Conservation (phyloP, 169 alveolate genomes). For the Plasmodium vivax region DNA sequence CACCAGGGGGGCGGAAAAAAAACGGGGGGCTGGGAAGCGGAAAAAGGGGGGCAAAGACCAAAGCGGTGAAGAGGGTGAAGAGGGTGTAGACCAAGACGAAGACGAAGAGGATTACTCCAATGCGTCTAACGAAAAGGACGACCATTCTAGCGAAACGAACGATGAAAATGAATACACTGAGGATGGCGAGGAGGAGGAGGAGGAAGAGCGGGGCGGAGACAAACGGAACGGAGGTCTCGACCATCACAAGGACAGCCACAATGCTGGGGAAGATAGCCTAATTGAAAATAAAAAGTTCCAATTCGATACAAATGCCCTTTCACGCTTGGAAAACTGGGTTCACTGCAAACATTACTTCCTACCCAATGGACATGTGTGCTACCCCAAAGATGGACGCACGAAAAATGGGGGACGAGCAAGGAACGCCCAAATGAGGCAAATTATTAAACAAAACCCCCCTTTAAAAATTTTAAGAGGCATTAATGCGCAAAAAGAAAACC, state of each 20-base stretch:
- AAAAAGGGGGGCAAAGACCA: background rate
- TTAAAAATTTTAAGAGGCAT: conserved; percentile 39
- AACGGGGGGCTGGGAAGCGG: background rate
- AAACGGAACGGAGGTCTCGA: background rate
- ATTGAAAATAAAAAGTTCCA: conserved; percentile 35
- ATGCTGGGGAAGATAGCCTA: conserved; percentile 5
- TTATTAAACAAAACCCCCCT: conserved; percentile 26
- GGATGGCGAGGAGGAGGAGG: background rate
- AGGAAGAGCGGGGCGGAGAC: background rate
- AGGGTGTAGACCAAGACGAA: background rate
- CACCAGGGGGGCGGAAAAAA: background rate
- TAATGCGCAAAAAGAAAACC: background rate
- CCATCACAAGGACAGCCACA: conserved; percentile 1
- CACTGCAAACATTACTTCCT: conserved; percentile 23
- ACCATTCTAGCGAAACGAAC: background rate
- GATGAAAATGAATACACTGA: background rate
- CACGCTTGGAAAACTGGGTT: conserved; percentile 40
- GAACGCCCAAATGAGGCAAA: background rate
- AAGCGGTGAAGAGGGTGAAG: background rate
- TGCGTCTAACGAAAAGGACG: background rate
- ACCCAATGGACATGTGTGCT: conserved; percentile 47
- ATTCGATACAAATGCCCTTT: conserved; percentile 1
- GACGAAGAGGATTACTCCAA: background rate
- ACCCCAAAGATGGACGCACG: conserved; percentile 5
- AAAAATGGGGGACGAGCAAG: background rate